Evolutionary conservation across 495 filamentous ascomycete genomes (phyloP), one percentile per base, ranked within the genome.

Genomic region (Astrothelium subdiscretum): DNA sequence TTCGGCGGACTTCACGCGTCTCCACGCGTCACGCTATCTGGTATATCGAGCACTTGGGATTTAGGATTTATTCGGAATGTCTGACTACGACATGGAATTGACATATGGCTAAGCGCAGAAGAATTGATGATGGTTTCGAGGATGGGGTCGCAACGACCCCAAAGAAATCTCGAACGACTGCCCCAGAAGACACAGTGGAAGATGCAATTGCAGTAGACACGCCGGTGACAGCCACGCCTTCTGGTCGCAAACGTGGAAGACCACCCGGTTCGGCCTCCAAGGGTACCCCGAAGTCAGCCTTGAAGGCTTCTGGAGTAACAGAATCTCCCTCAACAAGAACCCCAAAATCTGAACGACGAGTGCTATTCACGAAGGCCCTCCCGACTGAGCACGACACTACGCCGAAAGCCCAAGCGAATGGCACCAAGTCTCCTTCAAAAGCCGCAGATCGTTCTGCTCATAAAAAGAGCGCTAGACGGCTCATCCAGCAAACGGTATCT

Each of bases 401-500:
- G 0, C 57, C 35, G 10, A 13, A 57, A 24, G 27, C 13, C 15
- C 31, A 31, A 22, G 38, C 20, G 13, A 42, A 57, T 40, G 1
- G 13, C 31, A 62, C 44, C 5, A n/a, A 18, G 12, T 31, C 60
- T 10, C 31, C 31, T 12, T 35, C 31, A 0, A 59, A 54, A 29
- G 48, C 48, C 29, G 57, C 31, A 35, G 88, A 96, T 72, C 82
- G 86, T 8, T 96, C 91, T 0, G 92, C 91, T 2, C 84, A 89
- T 68, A 87, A 86, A 67, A 96, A 95, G 77, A 95, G 89, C 70
- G 87, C 85, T 3, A 81, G 85, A 52, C 81, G 83, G 5, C 71
- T 95, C 6, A 84, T 92, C 22, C 85, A 91, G 67, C 83, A 78
- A 12, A 80, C 81, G 29, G 73, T 82, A 18, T 77, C 73, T 8